Conservation (phyloP, 2,329 filamentous ascomycete species). For the Calcarisporium arbuscula region DNA sequence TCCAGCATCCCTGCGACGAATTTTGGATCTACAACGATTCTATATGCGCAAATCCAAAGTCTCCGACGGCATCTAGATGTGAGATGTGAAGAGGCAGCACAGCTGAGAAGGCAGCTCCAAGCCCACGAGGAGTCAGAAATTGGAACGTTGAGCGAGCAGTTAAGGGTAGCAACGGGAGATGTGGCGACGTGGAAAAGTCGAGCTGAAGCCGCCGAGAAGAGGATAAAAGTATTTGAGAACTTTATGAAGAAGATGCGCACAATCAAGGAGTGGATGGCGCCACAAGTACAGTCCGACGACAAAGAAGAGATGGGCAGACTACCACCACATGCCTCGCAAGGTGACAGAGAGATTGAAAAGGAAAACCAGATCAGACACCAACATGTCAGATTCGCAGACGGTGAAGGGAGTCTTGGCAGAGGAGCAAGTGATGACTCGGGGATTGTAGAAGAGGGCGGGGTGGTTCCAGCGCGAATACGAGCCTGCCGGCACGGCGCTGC, state of each 20-base stretch:
- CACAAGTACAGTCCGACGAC: background rate
- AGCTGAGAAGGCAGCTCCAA: constrained; percentile 40
- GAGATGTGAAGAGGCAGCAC: constrained; percentile 38
- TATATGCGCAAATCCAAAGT: constrained; percentile 42
- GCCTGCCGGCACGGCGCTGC: constrained; percentile 17
- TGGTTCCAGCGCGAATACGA: constrained; percentile 19
- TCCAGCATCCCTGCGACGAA: too few relatives aligned
- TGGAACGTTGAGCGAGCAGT: constrained; percentile 40
- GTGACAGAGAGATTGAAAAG: too few relatives aligned
- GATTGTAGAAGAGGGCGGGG: constrained; percentile 17
- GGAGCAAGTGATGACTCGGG: constrained; percentile 15
- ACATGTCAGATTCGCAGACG: constrained; percentile 3
- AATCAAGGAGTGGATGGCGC: constrained; percentile 16
- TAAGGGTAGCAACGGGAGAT: constrained; percentile 31
- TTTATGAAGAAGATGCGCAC: constrained; percentile 29
- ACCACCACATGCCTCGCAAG: constrained; percentile 1
- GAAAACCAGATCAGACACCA: too few relatives aligned
- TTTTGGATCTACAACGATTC: too few relatives aligned
- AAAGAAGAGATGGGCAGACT: background rate
- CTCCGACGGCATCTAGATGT: constrained; percentile 41
- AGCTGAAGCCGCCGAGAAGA: constrained; percentile 50
- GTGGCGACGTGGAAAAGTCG: constrained; percentile 43
- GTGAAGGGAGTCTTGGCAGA: background rate
- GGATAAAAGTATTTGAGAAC: constrained; percentile 41
- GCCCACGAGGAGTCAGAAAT: constrained; percentile 35